Conservation (phyloP, 169 alveolate genomes). For the Plasmodium vinckei region DNA sequence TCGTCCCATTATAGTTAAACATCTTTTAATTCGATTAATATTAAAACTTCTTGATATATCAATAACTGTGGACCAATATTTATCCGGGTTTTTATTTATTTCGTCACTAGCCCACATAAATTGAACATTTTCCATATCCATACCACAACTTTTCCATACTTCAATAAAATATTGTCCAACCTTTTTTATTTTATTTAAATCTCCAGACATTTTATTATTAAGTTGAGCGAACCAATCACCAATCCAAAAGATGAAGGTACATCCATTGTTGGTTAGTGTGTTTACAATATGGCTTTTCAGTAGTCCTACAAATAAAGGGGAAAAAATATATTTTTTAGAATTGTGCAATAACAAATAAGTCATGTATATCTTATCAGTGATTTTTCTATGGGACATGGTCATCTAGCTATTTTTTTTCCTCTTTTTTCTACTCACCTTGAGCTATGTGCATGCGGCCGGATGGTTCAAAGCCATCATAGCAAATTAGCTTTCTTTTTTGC, state of each 20-base stretch:
- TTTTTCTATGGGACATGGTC: too few species aligned
- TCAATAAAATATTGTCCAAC: constrained; percentile 99
- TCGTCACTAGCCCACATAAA: constrained; percentile 99
- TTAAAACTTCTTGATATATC: constrained; percentile 95
- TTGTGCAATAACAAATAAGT: too few species aligned
- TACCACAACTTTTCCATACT: constrained; percentile 99
- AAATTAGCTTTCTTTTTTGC: constrained; percentile 78
- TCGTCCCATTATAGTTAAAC: constrained; percentile 99
- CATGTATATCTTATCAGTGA: too few species aligned
- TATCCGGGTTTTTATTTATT: constrained; percentile 94
- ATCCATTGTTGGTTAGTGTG: constrained; percentile 96
- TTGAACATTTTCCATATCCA: constrained; percentile 96
- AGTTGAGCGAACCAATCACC: constrained; percentile 99
- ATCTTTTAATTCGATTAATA: constrained; percentile 95
- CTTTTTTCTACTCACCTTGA: constrained; percentile 90
- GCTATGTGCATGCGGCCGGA: constrained; percentile 99
- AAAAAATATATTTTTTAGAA: neutral
- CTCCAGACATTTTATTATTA: constrained; percentile 99
- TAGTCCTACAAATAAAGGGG: constrained; percentile 36
- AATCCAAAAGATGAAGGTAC: constrained; percentile 98
- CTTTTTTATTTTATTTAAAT: constrained; percentile 92
- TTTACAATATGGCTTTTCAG: constrained; percentile 93
- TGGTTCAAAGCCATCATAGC: constrained; percentile 99
- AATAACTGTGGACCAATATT: constrained; percentile 97
- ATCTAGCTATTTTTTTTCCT: too few species aligned